A percentile compares a stretch with the other conserved stretches of the same genome.
These are phyloP conservation scores for Oryza longistaminata DNA, from an alignment of 176 grass and related monocot species.

Conservation along the genomic window DNA sequence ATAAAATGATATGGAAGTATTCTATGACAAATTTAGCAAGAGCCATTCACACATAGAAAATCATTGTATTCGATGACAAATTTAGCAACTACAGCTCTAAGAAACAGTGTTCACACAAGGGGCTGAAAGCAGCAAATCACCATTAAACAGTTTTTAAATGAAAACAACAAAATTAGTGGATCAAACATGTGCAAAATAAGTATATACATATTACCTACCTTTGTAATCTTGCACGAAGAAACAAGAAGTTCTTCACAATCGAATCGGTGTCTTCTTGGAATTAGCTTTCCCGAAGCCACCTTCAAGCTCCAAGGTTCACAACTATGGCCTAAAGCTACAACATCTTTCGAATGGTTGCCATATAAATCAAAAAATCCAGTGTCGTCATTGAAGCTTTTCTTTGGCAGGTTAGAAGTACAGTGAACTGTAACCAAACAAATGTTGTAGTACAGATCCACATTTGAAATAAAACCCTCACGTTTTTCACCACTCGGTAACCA, in stretches of 20 bases:
- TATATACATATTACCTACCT: not conserved
- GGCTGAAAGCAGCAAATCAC: not conserved
- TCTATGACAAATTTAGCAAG: no score
- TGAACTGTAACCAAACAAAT: constrained; percentile 21
- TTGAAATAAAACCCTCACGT: not conserved
- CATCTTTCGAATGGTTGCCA: not conserved
- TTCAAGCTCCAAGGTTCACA: constrained; percentile 15
- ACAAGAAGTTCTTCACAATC: constrained; percentile 34
- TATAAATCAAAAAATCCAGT: not conserved
- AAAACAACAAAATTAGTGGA: not conserved
- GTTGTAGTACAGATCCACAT: constrained; percentile 40
- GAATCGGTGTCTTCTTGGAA: constrained; percentile 32
- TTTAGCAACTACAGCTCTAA: not conserved
- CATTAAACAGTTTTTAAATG: not conserved
- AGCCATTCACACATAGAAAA: no score
- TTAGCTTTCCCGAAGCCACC: constrained; percentile 23
- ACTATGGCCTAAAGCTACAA: constrained; percentile 23
- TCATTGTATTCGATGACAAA: no score
- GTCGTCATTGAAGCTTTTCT: not conserved
- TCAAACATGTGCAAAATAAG: not conserved
- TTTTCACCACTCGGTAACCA: constrained; percentile 17
- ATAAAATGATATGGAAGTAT: no score
- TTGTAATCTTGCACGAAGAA: constrained; percentile 29
- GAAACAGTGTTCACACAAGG: not conserved
- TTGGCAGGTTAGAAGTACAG: not conserved